These are phyloP conservation scores for Delonix regia DNA, from an alignment of 306 rosid species.

Conservation along the genomic window DNA sequence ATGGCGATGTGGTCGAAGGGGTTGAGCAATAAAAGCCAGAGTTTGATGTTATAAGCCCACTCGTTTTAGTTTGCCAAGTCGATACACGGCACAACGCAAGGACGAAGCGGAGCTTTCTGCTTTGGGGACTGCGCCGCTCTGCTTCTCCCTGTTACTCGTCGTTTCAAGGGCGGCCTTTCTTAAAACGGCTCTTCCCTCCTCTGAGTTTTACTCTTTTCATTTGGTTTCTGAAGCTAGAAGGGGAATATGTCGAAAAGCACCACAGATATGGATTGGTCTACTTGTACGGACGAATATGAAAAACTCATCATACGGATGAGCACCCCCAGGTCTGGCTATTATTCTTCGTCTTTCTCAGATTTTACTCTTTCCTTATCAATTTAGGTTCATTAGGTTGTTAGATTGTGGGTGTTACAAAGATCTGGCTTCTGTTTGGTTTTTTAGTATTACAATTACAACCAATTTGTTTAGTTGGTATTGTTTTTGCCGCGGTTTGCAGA, in stretches of 20 bases:
- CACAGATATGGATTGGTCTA: slow-evolving; percentile 70
- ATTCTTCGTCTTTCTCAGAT: not conserved
- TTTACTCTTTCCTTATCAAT: not conserved
- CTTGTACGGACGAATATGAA: slow-evolving; percentile 73
- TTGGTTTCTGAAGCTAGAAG: not conserved
- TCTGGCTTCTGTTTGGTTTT: not conserved
- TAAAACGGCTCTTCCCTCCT: not conserved
- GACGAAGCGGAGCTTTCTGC: slow-evolving; percentile 1
- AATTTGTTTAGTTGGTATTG: not conserved
- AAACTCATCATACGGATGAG: slow-evolving; percentile 81
- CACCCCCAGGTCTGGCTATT: slow-evolving; percentile 74
- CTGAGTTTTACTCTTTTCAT: not conserved
- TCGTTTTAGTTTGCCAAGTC: slow-evolving; percentile 28
- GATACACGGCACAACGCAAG: not conserved
- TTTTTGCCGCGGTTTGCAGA: not conserved
- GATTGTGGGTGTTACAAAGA: not conserved
- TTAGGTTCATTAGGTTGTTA: not conserved
- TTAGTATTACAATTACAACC: not conserved
- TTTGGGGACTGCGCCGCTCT: not conserved
- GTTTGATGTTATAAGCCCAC: slow-evolving; percentile 35
- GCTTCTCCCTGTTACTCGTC: slow-evolving; percentile 26
- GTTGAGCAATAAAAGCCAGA: slow-evolving; percentile 49
- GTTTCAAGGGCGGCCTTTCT: not conserved
- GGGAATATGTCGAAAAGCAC: not conserved
- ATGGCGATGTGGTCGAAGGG: slow-evolving; percentile 53